These are phyloP conservation scores for Trichoderma sp. DNA, from an alignment of 2,329 filamentous ascomycete species.

Conservation along the genomic window DNA sequence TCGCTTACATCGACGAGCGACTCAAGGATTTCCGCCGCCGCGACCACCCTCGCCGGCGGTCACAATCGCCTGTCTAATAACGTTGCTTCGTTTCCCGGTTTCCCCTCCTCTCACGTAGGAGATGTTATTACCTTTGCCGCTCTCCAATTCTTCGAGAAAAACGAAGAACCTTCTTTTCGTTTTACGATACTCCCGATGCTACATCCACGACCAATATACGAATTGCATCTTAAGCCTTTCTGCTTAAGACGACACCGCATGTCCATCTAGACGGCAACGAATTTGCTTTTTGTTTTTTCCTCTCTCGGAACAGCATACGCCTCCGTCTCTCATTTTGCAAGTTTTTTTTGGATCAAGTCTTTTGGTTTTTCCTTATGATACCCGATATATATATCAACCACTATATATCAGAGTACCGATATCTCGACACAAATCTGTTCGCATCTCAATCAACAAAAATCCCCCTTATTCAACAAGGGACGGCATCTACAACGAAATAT, in stretches of 20 bases:
- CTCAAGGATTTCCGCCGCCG: slow-evolving; percentile 56
- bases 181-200: neutral
- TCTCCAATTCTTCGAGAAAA: neutral
- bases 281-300: neutral
- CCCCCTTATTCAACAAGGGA: neutral
- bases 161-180: neutral
- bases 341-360: neutral
- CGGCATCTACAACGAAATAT: neutral
- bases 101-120: slow-evolving; percentile 27
- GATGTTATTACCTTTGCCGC: neutral
- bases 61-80: slow-evolving; percentile 44
- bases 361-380: neutral
- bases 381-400: slow-evolving; percentile 11
- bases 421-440: neutral
- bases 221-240: neutral
- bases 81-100: slow-evolving; percentile 36
- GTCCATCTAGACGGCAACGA: neutral
- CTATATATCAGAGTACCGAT: slow-evolving; percentile 15
- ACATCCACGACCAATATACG: neutral
- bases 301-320: neutral
- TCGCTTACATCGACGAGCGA: slow-evolving; percentile 61
- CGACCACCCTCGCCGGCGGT: slow-evolving; percentile 43
- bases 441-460: neutral
- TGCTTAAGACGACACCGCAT: neutral
- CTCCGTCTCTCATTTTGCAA: neutral